Conservation (phyloP, 495 filamentous ascomycete species). For the Penicillium soppii region DNA sequence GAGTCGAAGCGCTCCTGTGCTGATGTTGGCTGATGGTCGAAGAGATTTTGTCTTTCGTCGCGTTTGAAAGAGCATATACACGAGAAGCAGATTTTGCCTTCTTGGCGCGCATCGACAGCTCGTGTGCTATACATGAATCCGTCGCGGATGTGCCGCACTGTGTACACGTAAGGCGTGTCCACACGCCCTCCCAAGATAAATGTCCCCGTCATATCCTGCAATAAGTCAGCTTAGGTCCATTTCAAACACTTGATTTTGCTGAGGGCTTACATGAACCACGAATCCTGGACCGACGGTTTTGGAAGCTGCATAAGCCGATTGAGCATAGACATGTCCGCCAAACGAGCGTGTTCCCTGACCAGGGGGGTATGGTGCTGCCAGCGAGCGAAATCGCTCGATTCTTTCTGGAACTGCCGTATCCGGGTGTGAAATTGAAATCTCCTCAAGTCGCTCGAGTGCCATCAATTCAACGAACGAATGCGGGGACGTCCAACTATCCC, state of each 20-base stretch:
- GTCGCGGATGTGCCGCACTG: slow-evolving; percentile 51
- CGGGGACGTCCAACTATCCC: slow-evolving; percentile 16
- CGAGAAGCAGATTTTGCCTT: slow-evolving; percentile 56
- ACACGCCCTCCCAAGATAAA: slow-evolving; percentile 58
- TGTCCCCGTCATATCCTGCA: slow-evolving; percentile 63
- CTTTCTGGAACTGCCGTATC: slow-evolving; percentile 23
- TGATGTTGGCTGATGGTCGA: slow-evolving; percentile 41
- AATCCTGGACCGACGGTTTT: slow-evolving; percentile 52
- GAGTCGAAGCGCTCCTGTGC: slow-evolving; percentile 36
- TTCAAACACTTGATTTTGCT: neutral
- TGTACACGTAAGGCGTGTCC: slow-evolving; percentile 61
- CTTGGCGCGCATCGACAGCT: slow-evolving; percentile 52
- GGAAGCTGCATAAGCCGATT: slow-evolving; percentile 61
- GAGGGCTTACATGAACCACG: slow-evolving; percentile 57
- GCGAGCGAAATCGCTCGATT: slow-evolving; percentile 33
- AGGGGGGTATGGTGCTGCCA: slow-evolving; percentile 31
- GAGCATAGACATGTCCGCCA: slow-evolving; percentile 69
- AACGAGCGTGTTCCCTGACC: slow-evolving; percentile 41
- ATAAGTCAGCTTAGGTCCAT: slow-evolving; percentile 18
- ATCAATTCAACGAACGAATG: slow-evolving; percentile 34
- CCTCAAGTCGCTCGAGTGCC: slow-evolving; percentile 31
- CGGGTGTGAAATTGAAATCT: slow-evolving; percentile 1
- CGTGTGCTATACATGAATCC: slow-evolving; percentile 59
- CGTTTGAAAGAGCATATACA: slow-evolving; percentile 64
- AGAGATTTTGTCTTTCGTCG: slow-evolving; percentile 30